Evolutionary conservation across 1,284 basidiomycete species (phyloP).

Genomic region (Coniferiporia weirii): DNA sequence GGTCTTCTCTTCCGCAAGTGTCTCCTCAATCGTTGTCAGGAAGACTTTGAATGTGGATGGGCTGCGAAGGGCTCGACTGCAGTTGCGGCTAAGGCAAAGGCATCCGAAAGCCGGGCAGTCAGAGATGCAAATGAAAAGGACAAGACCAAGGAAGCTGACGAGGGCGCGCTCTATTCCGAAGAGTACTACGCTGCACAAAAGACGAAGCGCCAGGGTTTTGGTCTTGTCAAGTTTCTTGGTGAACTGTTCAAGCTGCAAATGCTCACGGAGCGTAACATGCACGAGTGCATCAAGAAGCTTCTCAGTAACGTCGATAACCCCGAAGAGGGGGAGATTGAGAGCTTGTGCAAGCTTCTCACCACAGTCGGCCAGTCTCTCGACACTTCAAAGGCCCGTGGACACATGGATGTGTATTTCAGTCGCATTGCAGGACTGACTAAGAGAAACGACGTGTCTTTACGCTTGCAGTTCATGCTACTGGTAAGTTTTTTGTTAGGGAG

Average conservation of each 20-base stretch:
- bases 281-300: constrained; percentile 93
- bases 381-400: constrained; percentile 71
- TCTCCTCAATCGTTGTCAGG: constrained; percentile 87
- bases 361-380: constrained; percentile 87
- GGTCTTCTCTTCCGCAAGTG: constrained; percentile 95
- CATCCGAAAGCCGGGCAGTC: not conserved
- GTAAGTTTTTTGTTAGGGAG: constrained; percentile 39
- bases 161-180: constrained; percentile 78
- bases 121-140: constrained; percentile 13
- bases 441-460: constrained; percentile 70
- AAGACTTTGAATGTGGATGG: constrained; percentile 91
- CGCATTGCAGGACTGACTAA: constrained; percentile 81
- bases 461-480: constrained; percentile 95
- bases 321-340: constrained; percentile 97
- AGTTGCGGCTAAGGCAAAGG: constrained; percentile 39
- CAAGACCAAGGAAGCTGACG: constrained; percentile 48
- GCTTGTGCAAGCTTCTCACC: constrained; percentile 85
- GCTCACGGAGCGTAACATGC: constrained; percentile 93
- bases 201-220: constrained; percentile 94
- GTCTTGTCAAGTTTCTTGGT: constrained; percentile 96
- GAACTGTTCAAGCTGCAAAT: constrained; percentile 97
- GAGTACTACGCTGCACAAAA: constrained; percentile 97
- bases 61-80: constrained; percentile 67
- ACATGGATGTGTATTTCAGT: constrained; percentile 92
- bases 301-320: constrained; percentile 90